A percentile compares a stretch with the other conserved stretches of the same genome.
Conservation (phyloP, 306 rosid genomes). For the Rubus parviflorus region DNA sequence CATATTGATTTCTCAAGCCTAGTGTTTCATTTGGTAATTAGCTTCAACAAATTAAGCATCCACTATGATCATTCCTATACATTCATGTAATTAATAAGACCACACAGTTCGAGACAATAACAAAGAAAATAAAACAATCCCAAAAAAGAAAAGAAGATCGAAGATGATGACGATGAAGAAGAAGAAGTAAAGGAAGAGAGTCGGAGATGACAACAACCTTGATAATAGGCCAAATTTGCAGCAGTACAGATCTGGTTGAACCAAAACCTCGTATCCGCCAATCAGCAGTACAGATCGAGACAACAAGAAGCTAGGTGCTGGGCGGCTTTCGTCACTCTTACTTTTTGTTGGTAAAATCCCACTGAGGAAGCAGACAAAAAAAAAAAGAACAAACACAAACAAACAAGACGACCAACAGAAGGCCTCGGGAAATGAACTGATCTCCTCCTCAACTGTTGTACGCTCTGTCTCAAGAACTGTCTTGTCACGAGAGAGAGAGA, state of each 20-base stretch:
- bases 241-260: conserved; percentile 51
- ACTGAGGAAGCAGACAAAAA: conserved; percentile 31
- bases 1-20: neutral
- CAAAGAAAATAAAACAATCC: conserved; percentile 1
- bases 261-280: conserved; percentile 31
- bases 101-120: neutral
- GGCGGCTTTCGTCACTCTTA: conserved; percentile 19
- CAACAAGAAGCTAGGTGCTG: conserved; percentile 7
- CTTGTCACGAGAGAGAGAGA: conserved; percentile 30
- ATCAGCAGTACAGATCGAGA: conserved; percentile 9
- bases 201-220: conserved; percentile 36
- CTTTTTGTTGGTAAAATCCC: conserved; percentile 15
- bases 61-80: neutral
- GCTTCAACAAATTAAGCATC: neutral
- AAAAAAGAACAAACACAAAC: conserved; percentile 15
- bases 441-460: conserved; percentile 1
- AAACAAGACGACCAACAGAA: conserved; percentile 26
- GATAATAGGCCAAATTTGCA: conserved; percentile 17
- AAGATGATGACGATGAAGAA: neutral
- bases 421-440: conserved; percentile 62
- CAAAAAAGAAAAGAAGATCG: conserved; percentile 4
- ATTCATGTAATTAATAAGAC: neutral
- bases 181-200: conserved; percentile 9
- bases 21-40: neutral
- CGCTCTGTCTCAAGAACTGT: conserved; percentile 7